Percentiles rank a stretch among this genome's conserved stretches.
These are phyloP conservation scores for Hyaloscypha bicolor DNA, from an alignment of 495 filamentous ascomycete species.

Conservation along the genomic window DNA sequence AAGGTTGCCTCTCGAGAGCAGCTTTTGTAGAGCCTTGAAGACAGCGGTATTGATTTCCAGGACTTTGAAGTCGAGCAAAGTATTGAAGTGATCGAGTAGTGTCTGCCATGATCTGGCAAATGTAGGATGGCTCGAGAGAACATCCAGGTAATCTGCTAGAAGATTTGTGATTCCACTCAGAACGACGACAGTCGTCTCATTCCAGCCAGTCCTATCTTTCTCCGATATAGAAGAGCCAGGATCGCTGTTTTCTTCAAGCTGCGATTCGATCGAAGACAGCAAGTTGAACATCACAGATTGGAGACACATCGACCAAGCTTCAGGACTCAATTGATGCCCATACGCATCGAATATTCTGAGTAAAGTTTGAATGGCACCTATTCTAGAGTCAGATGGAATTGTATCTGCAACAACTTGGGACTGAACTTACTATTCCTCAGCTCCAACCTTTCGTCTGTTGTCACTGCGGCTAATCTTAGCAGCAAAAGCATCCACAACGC, in stretches of 20 bases:
- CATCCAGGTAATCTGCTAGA: slow-evolving; percentile 67
- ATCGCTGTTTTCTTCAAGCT: slow-evolving; percentile 37
- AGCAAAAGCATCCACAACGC: slow-evolving; percentile 86
- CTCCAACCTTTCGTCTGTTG: slow-evolving; percentile 78
- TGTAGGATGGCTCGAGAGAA: slow-evolving; percentile 54
- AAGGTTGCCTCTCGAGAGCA: slow-evolving; percentile 58
- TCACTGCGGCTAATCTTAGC: slow-evolving; percentile 74
- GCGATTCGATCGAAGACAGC: slow-evolving; percentile 57
- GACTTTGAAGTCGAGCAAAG: slow-evolving; percentile 58
- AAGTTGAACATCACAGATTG: slow-evolving; percentile 78
- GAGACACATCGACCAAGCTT: slow-evolving; percentile 84
- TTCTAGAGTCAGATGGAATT: slow-evolving; percentile 36
- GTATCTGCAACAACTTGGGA: slow-evolving; percentile 16
- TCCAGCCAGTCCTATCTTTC: slow-evolving; percentile 60
- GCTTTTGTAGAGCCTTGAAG: slow-evolving; percentile 66
- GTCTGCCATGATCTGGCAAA: slow-evolving; percentile 70
- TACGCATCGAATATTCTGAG: slow-evolving; percentile 91
- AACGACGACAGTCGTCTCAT: slow-evolving; percentile 75
- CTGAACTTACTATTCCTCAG: slow-evolving; percentile 73
- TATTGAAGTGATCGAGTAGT: slow-evolving; percentile 65
- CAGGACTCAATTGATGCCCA: slow-evolving; percentile 74
- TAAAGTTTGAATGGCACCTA: slow-evolving; percentile 77
- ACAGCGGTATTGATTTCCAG: slow-evolving; percentile 73
- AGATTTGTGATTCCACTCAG: slow-evolving; percentile 69
- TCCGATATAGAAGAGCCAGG: slow-evolving; percentile 32